A percentile compares a stretch with the other conserved stretches of the same genome.
These are phyloP conservation scores for Trichoderma polysporum DNA, from an alignment of 2,329 filamentous ascomycete genomes.

Conservation along the genomic window DNA sequence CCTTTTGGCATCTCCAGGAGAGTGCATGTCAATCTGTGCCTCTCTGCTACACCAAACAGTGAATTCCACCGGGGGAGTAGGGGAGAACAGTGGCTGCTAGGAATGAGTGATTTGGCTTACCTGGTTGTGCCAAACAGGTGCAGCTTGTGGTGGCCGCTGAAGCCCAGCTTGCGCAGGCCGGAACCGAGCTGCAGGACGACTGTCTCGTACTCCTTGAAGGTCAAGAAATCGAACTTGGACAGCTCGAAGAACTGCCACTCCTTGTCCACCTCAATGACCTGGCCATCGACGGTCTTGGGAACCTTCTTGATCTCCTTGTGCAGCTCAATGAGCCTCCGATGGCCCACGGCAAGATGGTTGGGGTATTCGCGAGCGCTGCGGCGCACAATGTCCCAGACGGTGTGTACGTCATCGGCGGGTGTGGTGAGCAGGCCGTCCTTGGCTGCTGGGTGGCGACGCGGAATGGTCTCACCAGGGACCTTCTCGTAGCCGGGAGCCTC, in stretches of 20 bases:
- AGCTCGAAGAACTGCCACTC: slow-evolving; percentile 90
- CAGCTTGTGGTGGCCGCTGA: slow-evolving; percentile 65
- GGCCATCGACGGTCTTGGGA: slow-evolving; percentile 82
- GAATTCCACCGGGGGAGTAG: background rate
- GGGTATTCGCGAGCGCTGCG: slow-evolving; percentile 64
- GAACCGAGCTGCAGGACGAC: slow-evolving; percentile 67
- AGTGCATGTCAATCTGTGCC: background rate
- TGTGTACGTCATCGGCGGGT: slow-evolving; percentile 69
- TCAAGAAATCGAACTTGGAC: slow-evolving; percentile 71
- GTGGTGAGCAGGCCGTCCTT: slow-evolving; percentile 67
- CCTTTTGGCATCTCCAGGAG: background rate
- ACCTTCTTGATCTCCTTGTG: slow-evolving; percentile 87
- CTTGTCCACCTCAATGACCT: slow-evolving; percentile 79
- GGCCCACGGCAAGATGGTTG: slow-evolving; percentile 65
- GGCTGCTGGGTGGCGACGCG: slow-evolving; percentile 69
- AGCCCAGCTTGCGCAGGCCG: slow-evolving; percentile 72
- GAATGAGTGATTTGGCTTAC: slow-evolving; percentile 42
- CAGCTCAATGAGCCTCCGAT: slow-evolving; percentile 70
- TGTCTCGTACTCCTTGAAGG: slow-evolving; percentile 76
- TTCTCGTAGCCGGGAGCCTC: slow-evolving; percentile 68
- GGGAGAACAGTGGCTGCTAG: background rate
- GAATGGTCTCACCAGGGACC: slow-evolving; percentile 78
- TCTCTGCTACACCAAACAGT: background rate
- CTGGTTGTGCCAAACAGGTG: slow-evolving; percentile 85
- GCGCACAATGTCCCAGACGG: slow-evolving; percentile 76